Evolutionary conservation across 2,329 filamentous ascomycete species (phyloP).

Genomic region (Madurella mycetomatis): DNA sequence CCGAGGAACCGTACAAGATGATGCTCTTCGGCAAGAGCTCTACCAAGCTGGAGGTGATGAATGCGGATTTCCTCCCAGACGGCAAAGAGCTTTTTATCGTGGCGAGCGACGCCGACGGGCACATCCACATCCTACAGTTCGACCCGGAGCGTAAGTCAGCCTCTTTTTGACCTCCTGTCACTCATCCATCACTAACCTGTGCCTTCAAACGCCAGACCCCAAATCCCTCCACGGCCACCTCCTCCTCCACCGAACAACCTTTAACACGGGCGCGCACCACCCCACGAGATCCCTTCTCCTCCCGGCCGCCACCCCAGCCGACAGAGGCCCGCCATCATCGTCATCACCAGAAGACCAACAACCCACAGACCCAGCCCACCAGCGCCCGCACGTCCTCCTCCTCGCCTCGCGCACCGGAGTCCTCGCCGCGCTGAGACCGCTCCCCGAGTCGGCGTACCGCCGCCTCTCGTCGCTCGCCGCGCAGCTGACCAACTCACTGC

Average conservation of each 20-base stretch:
- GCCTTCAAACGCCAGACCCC: conserved; percentile 57
- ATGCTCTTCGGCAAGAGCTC: conserved; percentile 85
- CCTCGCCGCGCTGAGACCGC: conserved; percentile 69
- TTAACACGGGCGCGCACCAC: conserved; percentile 76
- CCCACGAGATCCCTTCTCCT: conserved; percentile 72
- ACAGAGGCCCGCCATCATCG: conserved; percentile 12
- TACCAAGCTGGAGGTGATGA: conserved; percentile 70
- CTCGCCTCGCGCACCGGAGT: conserved; percentile 72
- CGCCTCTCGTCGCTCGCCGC: conserved; percentile 76
- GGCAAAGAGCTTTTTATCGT: conserved; percentile 78
- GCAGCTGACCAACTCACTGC: conserved; percentile 71
- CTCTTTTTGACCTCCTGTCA: conserved; percentile 1
- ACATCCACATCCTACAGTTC: conserved; percentile 85
- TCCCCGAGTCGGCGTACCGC: conserved; percentile 77
- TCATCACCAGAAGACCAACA: neutral
- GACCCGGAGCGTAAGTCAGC: conserved; percentile 77
- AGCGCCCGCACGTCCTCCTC: conserved; percentile 50
- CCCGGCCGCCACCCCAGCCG: conserved; percentile 46
- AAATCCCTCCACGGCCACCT: conserved; percentile 87
- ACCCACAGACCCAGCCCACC: neutral
- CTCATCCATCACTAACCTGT: conserved; percentile 25
- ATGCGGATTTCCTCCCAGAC: conserved; percentile 84
- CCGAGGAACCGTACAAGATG: conserved; percentile 95
- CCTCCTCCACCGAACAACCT: conserved; percentile 80
- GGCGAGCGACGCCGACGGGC: conserved; percentile 77